A percentile compares a stretch with the other conserved stretches of the same genome.
Conservation (phyloP, 169 alveolate species). For the Eimeria praecox region DNA sequence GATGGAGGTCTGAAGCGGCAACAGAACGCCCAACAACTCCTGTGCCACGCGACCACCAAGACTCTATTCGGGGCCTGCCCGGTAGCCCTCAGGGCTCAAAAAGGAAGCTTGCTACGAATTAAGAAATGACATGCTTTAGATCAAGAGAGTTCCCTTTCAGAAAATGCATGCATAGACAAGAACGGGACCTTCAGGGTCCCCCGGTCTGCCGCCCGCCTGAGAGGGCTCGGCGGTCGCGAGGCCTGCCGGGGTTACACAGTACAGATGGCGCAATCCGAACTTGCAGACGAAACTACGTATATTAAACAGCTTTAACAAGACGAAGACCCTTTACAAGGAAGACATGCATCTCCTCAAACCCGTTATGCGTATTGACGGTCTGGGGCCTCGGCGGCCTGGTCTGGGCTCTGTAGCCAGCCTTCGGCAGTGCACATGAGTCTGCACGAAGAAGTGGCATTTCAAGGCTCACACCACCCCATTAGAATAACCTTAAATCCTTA, state of each 20-base stretch:
- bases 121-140: not conserved
- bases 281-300: not conserved
- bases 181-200: not conserved
- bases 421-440: conserved; percentile 34
- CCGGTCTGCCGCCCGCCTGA: conserved; percentile 48
- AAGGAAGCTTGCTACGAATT: not conserved
- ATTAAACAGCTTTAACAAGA: not conserved
- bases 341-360: not conserved
- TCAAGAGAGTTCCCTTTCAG: not conserved
- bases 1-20: not conserved
- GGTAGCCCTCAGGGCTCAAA: not conserved
- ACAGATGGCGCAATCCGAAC: not conserved
- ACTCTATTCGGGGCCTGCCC: not conserved
- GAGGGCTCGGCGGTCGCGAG: conserved; percentile 52
- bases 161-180: not conserved
- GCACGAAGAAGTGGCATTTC: conserved; percentile 8
- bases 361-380: conserved; percentile 15
- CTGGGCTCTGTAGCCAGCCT: conserved; percentile 46
- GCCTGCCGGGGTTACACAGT: not conserved
- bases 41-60: not conserved
- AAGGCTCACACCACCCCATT: not conserved
- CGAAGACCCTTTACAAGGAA: not conserved
- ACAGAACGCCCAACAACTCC: not conserved
- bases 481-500: not conserved
- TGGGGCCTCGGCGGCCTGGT: conserved; percentile 76